Conservation (phyloP, 2,329 filamentous ascomycete genomes). For the Claviceps quebecensis region DNA sequence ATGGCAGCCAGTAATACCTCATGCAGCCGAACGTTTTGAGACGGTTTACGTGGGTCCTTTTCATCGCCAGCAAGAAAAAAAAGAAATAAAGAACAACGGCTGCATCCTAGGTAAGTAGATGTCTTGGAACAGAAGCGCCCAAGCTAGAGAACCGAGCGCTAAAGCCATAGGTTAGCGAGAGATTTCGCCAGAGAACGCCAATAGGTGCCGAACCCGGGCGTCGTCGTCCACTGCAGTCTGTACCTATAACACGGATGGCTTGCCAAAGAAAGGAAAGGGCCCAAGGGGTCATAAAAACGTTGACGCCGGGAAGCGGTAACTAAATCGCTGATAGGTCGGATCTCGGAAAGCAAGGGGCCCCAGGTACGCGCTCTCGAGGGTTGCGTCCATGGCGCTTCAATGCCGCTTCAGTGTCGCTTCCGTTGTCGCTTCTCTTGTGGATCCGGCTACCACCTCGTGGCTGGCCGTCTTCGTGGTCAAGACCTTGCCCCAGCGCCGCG, state of each 20-base stretch:
- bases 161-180: background rate
- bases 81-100: too few relatives aligned
- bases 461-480: background rate
- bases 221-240: too few relatives aligned
- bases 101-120: too few relatives aligned
- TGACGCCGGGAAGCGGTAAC: too few relatives aligned
- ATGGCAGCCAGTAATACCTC: background rate
- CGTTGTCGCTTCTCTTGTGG: background rate
- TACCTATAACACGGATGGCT: too few relatives aligned
- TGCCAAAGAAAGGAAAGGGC: too few relatives aligned
- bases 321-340: too few relatives aligned
- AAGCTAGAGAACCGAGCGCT: background rate
- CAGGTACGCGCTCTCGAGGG: slow-evolving; percentile 2
- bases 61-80: too few relatives aligned
- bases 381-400: background rate
- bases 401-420: background rate
- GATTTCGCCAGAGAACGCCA: too few relatives aligned
- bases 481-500: background rate
- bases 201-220: too few relatives aligned
- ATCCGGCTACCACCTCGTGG: background rate
- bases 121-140: background rate
- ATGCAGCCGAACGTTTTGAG: background rate
- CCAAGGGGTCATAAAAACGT: too few relatives aligned
- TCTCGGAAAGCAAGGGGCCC: background rate
- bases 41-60: background rate